phyloP scores from a whole-genome alignment of 176 grass and related monocot species.

The Eremochloa ophiuroides region DNA sequence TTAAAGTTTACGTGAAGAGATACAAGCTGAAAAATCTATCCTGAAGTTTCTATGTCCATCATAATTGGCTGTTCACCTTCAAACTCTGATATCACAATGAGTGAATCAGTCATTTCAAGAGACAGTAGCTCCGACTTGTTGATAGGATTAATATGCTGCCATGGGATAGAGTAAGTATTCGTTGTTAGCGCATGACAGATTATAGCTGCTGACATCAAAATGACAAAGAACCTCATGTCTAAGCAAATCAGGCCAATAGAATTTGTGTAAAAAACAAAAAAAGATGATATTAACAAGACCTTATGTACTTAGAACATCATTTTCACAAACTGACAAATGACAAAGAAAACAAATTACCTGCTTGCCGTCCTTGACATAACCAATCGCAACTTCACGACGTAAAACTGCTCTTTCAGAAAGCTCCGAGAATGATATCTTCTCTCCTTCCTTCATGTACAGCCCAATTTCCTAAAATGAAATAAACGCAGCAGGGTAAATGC shows the following conservation, averaged over 20 bases:
- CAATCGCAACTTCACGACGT: slow-evolving; percentile 90
- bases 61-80: slow-evolving; percentile 64
- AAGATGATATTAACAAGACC: neutral
- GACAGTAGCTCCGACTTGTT: slow-evolving; percentile 71
- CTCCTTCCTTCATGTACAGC: slow-evolving; percentile 84
- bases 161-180: slow-evolving; percentile 25
- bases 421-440: slow-evolving; percentile 78
- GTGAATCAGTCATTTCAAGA: slow-evolving; percentile 76
- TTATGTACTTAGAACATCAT: slow-evolving; percentile 3
- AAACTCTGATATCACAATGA: slow-evolving; percentile 89
- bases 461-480: slow-evolving; percentile 73
- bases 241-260: slow-evolving; percentile 11
- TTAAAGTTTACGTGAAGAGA: neutral
- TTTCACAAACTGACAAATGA: slow-evolving; percentile 7
- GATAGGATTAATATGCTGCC: slow-evolving; percentile 79
- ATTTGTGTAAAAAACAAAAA: neutral
- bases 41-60: neutral
- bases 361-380: slow-evolving; percentile 74
- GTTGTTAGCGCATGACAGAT: slow-evolving; percentile 3
- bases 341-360: slow-evolving; percentile 50
- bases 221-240: slow-evolving; percentile 1
- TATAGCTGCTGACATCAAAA: neutral
- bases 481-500: slow-evolving; percentile 4
- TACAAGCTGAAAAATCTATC: slow-evolving; percentile 7
- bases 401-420: slow-evolving; percentile 90